Base-by-base conservation (phyloP, 169 alveolate species). In the Plasmodium coatneyi region DNA sequence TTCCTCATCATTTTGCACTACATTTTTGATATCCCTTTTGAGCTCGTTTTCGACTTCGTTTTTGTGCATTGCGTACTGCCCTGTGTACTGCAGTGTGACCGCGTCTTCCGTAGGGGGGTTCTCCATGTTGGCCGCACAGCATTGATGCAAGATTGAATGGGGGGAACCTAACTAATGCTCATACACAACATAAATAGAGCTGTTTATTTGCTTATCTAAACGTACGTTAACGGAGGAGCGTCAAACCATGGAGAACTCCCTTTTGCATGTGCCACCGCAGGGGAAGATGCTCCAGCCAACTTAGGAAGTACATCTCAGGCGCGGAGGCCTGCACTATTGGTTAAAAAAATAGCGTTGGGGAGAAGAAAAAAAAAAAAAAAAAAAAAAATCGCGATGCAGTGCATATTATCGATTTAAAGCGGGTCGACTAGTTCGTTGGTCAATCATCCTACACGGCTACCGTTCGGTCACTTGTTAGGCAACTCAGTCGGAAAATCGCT, bases 1-100 rank as follows among this genome's bases (percentile, higher is more conserved):
- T 19, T 91, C 92, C 52, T 30, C 95, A 3, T 80, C 92, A 71
- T 91, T 91, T 71, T 80, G 79, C 10, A 91, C 49, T 7, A 90
- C 19, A 10, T 36, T 56, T 46, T 90, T 90, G n/a, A 90, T 41
- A 28, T 90, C 56, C 0, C 34, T 56, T 46, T 90, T 90, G n/a
- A 90, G 41, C 43, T 90, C 56, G 4, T 4, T 14, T 46, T 46
- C 12, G 56, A 12, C 19, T 2, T 46, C 56, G 5, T 3, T 2
- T 46, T 46, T 46, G 71, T 49, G 80, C 79, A 28, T 28, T 32
- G 71, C 46, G 71, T 79, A 70, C 1, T 74, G 52, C n/a, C 3
- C 16, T 54, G 30, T 74, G 39, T 46, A 39, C 22, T 74, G 52
- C n/a, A 19, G 39, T 54, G 39, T 74, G 39, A 74, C 80, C 36